Conservation (phyloP, 1,139 yeast species). For the Pichia sp. region DNA sequence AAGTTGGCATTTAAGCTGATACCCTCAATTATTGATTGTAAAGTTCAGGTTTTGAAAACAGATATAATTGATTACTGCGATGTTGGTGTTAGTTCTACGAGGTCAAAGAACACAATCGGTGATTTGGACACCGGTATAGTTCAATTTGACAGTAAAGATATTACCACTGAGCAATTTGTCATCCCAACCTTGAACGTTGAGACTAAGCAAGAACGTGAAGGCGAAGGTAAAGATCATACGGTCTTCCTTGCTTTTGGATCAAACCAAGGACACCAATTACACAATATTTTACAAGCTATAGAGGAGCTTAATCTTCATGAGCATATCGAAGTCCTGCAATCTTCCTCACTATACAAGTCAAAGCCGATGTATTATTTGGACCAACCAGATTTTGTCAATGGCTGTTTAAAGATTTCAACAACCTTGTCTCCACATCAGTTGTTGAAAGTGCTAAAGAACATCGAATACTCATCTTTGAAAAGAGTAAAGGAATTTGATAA, state of each 20-base stretch:
- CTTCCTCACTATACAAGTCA: slow-evolving; percentile 80
- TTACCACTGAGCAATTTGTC: slow-evolving; percentile 26
- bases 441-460: slow-evolving; percentile 57
- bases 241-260: slow-evolving; percentile 89
- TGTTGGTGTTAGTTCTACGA: slow-evolving; percentile 78
- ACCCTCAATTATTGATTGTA: slow-evolving; percentile 34
- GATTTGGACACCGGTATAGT: slow-evolving; percentile 29
- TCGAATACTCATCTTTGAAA: slow-evolving; percentile 69
- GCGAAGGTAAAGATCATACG: slow-evolving; percentile 37
- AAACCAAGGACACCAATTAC: slow-evolving; percentile 69
- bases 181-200: slow-evolving; percentile 36
- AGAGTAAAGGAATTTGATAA: slow-evolving; percentile 78
- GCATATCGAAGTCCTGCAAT: slow-evolving; percentile 45
- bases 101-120: slow-evolving; percentile 40
- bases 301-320: slow-evolving; percentile 37
- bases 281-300: slow-evolving; percentile 58
- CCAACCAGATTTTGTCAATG: slow-evolving; percentile 82
- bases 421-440: slow-evolving; percentile 59
- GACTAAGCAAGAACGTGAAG: slow-evolving; percentile 11
- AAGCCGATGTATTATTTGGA: slow-evolving; percentile 88
- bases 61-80: slow-evolving; percentile 83
- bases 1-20: slow-evolving; percentile 43
- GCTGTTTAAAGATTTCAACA: slow-evolving; percentile 64
- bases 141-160: slow-evolving; percentile 17
- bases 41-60: slow-evolving; percentile 72